Evolutionary conservation across 345 rosid species (phyloP), one percentile per base, ranked within the genome.

Genomic region (Euclidium syriacum): DNA sequence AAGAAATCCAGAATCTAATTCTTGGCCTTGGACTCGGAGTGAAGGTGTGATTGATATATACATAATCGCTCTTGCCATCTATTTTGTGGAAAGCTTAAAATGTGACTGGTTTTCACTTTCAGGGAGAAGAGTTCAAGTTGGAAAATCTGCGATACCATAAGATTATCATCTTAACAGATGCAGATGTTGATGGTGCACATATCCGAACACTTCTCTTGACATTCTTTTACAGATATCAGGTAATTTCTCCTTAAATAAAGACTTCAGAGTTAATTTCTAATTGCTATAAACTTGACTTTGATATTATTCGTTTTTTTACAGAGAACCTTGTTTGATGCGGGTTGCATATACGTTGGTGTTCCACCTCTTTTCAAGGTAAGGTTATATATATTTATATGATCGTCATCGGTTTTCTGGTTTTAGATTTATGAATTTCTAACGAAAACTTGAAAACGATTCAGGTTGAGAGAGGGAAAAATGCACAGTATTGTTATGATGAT

Each of bases 171-270:
- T 77, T 95, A 70, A 95, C 99, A 33, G 99, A 95, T 85, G 99
- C 99, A 58, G 99, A 95, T 75, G 97, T 95, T 52, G 99, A 95
- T 79, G 99, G 97, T 72, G 99, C 99, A 65, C 99, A 95, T 72
- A 95, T 95, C 64, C 75, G 97, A 29, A 95, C 99, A 17, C 87
- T 95, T 58, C 73, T 95, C 7, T 68, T 95, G 74, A 95, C 97
- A 16, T 95, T 95, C 77, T 95, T 95, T 85, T 95, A 59, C 65
- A 88, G 96, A 90, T 95, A 90, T 78, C 99, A 88, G 99, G 99
- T 95, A 39, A 12, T 38, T 18, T 46, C 15, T 16, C 42, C 46
- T 11, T 43, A 35, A 10, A 38, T 44, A 52, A 7, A 42, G 10
- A 5, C 16, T 7, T 22, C 17, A 43, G 36, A 41, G 33, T 12